Evolutionary conservation across 2,329 filamentous ascomycete genomes (phyloP), one percentile per base, ranked within the genome.

Genomic region (Chrysoporthe cubensis): DNA sequence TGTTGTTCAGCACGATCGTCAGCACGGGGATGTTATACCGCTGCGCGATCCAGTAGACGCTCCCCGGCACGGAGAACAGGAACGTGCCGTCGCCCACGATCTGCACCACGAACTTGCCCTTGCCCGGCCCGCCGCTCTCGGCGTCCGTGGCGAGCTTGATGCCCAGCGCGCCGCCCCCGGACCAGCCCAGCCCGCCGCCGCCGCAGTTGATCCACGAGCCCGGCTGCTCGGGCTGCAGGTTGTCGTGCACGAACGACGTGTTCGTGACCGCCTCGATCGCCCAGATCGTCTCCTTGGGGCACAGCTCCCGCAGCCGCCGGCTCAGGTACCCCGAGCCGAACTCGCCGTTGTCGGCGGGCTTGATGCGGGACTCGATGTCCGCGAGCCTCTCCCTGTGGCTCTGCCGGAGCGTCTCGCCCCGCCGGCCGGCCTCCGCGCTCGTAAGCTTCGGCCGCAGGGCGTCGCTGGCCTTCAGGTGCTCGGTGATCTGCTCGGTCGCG

Each of bases 261-360:
- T 90, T 87, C 0, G 91, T 94, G 1, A 94, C 91, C 0, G 91
- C 88, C 79, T 94, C 91, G 66, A 94, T 81, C 2, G 88, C 88
- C 83, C 87, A 93, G 72, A 94, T 91, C 0, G 91, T 90, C 75
- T 84, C 81, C 37, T 74, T 56, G 0, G 82, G 82, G 63, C 78
- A 81, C 21, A 79, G 64, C 13, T 75, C 71, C 26, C 75, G 72
- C 32, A 83, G 74, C 66, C 69, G 75, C n/a, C 74, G 73, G 71
- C 77, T 80, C 16, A 83, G 74, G 67, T 83, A 72, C 13, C 79
- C 84, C 1, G 86, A 84, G 40, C 87, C 88, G 70, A 91, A 88
- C 4, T 84, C 81, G 16, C 89, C 90, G 61, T 91, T 86, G 0
- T 83, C 80, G 16, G 87, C 84, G 0, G 92, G 88, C 63, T 84